Base-by-base conservation (phyloP, 75 land plant species). In the Pseudotsuga menziesii region DNA sequence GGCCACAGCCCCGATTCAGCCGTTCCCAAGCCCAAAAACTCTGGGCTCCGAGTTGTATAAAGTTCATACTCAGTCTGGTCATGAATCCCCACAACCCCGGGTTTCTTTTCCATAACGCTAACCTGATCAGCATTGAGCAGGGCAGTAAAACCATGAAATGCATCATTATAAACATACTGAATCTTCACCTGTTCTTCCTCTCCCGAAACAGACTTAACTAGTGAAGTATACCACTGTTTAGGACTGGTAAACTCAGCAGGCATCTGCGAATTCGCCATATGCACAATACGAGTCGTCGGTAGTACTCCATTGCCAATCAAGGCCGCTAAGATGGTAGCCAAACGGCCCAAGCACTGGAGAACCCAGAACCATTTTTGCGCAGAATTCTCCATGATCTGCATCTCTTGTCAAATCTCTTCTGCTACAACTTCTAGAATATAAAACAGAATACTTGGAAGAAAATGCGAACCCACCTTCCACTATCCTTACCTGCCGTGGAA, bases 21-120 rank as follows among this genome's bases (percentile, higher is more conserved):
- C n/a, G n/a, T n/a, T n/a, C n/a, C n/a, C n/a, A n/a, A n/a, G n/a
- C n/a, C n/a, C n/a, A n/a, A 80, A 60, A 96, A 96, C 83, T 89
- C 90, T 7, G 98, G 98, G 17, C 92, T 93, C 57, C 93, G 88
- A 0, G 98, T 96, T 23, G 98, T 96, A 85, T 96, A 92, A n/a
- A 93, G 94, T 55, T 83, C 75, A 69, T 88, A 87, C n/a, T 72
- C 81, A 13, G 76, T 83, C 77, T 96, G 96, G 12, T 82, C 84
- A 72, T 83, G 81, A n/a, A 86, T 83, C 26, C 86, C 84, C 52
- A 92, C 85, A 0, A 95, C 82, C 15, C 90, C 83, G 3, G 88
- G 90, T 64, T 82, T 76, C 4, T 71, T 32, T 75, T 67, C 52
- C 59, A 89, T 55, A 5, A 79, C 78, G 19, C 71, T 74, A 8